phyloP scores from a whole-genome alignment of 768 basidiomycete genomes.

The Boletus barrowsii region DNA sequence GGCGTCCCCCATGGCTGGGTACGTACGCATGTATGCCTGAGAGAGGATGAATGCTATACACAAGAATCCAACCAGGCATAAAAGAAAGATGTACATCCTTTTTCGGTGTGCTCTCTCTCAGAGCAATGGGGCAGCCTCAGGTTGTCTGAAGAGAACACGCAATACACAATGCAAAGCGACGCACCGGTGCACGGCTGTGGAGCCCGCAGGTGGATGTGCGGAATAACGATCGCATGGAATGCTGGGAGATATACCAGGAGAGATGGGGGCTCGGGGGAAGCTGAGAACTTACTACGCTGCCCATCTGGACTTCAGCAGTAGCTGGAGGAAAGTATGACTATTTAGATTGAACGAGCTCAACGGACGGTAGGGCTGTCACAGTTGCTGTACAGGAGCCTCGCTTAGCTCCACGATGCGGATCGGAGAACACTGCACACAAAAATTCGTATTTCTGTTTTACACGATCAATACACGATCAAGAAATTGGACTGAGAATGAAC shows the following conservation, averaged over 20 bases:
- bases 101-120: background rate
- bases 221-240: background rate
- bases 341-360: no score
- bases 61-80: background rate
- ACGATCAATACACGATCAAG: no score
- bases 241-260: background rate
- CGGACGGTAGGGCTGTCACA: no score
- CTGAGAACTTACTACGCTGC: no score
- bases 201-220: background rate
- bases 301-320: no score
- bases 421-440: no score
- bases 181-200: background rate
- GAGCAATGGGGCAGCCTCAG: slow-evolving; percentile 1
- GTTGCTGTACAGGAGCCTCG: no score
- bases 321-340: no score
- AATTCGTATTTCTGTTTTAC: no score
- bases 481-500: no score
- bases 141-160: background rate
- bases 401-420: no score
- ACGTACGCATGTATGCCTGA: background rate
- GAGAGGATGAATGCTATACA: background rate
- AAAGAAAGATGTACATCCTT: background rate
- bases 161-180: background rate
- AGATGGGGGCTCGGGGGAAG: no score
- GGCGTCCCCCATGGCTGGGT: background rate